phyloP scores from a whole-genome alignment of 371 early-diverging fungal genomes.

The Mucor velutinosus region DNA sequence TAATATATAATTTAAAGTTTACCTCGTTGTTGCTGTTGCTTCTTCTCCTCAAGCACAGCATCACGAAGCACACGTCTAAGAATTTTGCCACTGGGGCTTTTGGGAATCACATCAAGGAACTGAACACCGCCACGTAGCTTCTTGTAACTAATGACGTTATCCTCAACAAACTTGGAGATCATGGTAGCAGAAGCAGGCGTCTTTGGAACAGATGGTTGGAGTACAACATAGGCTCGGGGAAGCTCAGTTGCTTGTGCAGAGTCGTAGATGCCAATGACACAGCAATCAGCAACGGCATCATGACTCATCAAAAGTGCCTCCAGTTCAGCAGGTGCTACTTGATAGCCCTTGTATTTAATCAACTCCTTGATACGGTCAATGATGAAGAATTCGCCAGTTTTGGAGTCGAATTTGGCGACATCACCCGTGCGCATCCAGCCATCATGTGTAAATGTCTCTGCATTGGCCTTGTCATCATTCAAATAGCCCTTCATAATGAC shows the following conservation, averaged over 20 bases:
- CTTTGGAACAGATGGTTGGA: slow-evolving; percentile 24
- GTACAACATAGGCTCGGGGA: slow-evolving; percentile 80
- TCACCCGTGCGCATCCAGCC: slow-evolving; percentile 91
- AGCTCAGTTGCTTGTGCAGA: slow-evolving; percentile 72
- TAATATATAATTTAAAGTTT: background rate
- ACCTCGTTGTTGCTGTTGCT: background rate
- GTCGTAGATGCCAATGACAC: slow-evolving; percentile 71
- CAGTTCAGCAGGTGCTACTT: slow-evolving; percentile 80
- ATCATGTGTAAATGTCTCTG: slow-evolving; percentile 65
- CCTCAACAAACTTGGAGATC: slow-evolving; percentile 62
- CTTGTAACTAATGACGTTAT: slow-evolving; percentile 73
- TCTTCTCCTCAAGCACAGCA: background rate
- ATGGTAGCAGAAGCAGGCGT: slow-evolving; percentile 38
- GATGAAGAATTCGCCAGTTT: slow-evolving; percentile 62
- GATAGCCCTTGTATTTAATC: slow-evolving; percentile 79
- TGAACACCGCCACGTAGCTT: slow-evolving; percentile 77
- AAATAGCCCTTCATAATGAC: slow-evolving; percentile 81
- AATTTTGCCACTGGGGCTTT: slow-evolving; percentile 79
- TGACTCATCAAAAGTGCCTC: slow-evolving; percentile 79
- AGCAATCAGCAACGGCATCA: slow-evolving; percentile 71
- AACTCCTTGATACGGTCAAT: slow-evolving; percentile 79
- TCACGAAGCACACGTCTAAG: slow-evolving; percentile 42
- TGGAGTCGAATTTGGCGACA: slow-evolving; percentile 62
- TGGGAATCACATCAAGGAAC: slow-evolving; percentile 74
- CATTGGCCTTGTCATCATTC: slow-evolving; percentile 71